Conservation (phyloP, 1,139 yeast genomes). For the Taphrina flavorubra region DNA sequence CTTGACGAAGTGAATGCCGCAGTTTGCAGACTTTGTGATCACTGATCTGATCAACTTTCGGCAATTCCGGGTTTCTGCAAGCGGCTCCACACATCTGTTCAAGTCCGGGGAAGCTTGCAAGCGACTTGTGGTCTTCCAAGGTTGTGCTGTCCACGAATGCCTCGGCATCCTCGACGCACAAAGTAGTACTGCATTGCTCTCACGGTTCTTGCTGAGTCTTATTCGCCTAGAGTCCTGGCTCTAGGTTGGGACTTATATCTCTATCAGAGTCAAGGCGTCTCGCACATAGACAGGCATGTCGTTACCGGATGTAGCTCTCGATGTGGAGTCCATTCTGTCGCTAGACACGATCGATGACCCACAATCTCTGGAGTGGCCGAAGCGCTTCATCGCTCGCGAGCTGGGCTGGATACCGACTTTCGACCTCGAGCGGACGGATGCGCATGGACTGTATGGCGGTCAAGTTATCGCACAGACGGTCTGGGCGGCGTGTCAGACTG, state of each 20-base stretch:
- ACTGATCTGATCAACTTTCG: constrained; percentile 1
- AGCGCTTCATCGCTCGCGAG: constrained; percentile 31
- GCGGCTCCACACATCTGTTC: constrained; percentile 12
- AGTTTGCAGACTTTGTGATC: no score
- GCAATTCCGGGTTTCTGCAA: not conserved
- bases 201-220: no score
- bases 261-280: no score
- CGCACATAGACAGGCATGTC: not conserved
- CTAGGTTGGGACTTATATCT: no score
- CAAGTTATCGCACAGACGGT: constrained; percentile 38
- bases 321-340: constrained; percentile 32
- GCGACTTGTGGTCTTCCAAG: not conserved
- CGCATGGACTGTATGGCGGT: constrained; percentile 39
- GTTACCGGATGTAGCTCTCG: constrained; percentile 23
- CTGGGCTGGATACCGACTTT: constrained; percentile 35
- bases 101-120: not conserved
- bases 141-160: not conserved
- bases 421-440: constrained; percentile 30
- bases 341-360: constrained; percentile 38
- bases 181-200: no score
- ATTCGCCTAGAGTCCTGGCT: no score
- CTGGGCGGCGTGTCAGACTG: constrained; percentile 40
- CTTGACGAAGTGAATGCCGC: no score
- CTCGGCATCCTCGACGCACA: not conserved
- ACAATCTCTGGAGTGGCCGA: constrained; percentile 32